Conservation (phyloP, 257 asterid genomes). For the Misopates orontium region DNA sequence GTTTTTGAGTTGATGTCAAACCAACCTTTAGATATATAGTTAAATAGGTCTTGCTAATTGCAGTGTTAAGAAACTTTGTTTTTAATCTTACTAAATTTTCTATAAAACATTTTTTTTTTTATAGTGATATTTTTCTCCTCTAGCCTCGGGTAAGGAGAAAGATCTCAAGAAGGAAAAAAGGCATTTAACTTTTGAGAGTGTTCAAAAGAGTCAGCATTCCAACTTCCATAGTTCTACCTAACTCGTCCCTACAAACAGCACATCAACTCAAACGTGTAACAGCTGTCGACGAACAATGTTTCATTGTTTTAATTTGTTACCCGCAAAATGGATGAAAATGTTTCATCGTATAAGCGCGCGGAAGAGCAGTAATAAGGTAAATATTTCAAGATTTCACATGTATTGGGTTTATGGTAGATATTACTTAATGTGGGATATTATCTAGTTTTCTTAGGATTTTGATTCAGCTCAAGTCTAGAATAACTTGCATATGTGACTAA, state of each 20-base stretch:
- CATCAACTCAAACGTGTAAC: neutral
- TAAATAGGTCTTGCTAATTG: too few relatives aligned
- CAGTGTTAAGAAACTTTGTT: too few relatives aligned
- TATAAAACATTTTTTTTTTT: neutral
- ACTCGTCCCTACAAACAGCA: conserved; percentile 34
- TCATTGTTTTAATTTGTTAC: neutral
- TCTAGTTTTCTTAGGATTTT: too few relatives aligned
- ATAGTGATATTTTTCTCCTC: conserved; percentile 1
- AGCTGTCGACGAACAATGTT: neutral
- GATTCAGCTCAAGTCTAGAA: too few relatives aligned
- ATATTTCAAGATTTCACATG: neutral
- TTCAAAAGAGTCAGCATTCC: conserved; percentile 24
- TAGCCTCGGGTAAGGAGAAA: conserved; percentile 9
- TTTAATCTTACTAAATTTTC: too few relatives aligned
- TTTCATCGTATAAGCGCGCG: too few relatives aligned
- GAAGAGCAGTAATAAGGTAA: neutral
- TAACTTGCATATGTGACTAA: too few relatives aligned
- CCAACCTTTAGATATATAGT: too few relatives aligned
- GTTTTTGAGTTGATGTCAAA: too few relatives aligned
- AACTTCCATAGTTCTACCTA: neutral
- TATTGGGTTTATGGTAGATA: neutral
- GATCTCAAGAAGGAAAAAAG: conserved; percentile 12
- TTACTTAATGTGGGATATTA: too few relatives aligned
- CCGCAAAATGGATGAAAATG: neutral
- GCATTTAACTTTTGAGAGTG: conserved; percentile 31